phyloP scores from a whole-genome alignment of 1,284 basidiomycete genomes.

The Anthracocystis panici-leucophaei region DNA sequence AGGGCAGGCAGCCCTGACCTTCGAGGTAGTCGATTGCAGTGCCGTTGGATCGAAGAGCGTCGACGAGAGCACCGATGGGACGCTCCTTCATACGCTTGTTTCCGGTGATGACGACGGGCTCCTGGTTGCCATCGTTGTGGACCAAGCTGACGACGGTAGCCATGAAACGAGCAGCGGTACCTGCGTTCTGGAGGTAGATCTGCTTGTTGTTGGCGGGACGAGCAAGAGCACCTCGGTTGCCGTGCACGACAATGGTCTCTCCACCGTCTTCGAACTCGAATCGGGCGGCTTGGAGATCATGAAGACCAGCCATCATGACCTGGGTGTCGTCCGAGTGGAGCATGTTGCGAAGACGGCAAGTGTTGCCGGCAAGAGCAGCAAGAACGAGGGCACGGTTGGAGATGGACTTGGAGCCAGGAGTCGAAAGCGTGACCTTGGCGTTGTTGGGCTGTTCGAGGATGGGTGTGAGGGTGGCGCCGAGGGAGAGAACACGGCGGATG shows the following conservation, averaged over 20 bases:
- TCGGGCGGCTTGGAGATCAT: conserved; percentile 80
- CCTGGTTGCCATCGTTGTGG: conserved; percentile 36
- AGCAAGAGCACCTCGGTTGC: conserved; percentile 82
- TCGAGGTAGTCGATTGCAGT: conserved; percentile 83
- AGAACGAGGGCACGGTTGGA: conserved; percentile 95
- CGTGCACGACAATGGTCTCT: conserved; percentile 91
- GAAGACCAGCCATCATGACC: conserved; percentile 97
- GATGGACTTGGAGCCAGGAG: conserved; percentile 95
- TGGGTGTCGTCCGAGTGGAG: conserved; percentile 98
- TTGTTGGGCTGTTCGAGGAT: conserved; percentile 42
- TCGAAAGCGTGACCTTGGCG: conserved; percentile 80
- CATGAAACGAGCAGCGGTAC: conserved; percentile 97
- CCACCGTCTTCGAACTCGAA: conserved; percentile 93
- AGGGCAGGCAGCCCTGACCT: conserved; percentile 88
- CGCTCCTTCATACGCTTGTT: conserved; percentile 99
- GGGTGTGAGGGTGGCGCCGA: conserved; percentile 72
- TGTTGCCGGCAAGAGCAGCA: conserved; percentile 89
- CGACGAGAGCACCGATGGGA: conserved; percentile 91
- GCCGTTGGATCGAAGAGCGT: conserved; percentile 86
- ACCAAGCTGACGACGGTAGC: conserved; percentile 90
- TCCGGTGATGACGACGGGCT: conserved; percentile 80
- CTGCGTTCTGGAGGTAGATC: conserved; percentile 95
- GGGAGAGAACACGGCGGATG: conserved; percentile 73
- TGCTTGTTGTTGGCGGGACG: conserved; percentile 76
- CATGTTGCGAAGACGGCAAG: conserved; percentile 87